Base-by-base conservation (phyloP, 345 rosid species). In the Pistacia integerrima region DNA sequence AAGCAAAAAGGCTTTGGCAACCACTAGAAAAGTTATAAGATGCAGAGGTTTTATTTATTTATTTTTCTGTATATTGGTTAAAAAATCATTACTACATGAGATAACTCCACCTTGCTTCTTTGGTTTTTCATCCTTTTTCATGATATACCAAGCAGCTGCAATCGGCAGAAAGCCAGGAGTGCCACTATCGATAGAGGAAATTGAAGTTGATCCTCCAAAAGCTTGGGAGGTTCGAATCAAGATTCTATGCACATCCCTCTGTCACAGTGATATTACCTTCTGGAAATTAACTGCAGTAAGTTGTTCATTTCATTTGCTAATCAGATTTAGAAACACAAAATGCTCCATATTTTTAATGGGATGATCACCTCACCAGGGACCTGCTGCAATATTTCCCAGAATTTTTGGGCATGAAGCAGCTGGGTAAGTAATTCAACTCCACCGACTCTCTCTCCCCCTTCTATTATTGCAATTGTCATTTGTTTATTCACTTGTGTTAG, bases 141-240 rank as follows among this genome's bases (percentile, higher is more conserved):
- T 63, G 13, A 12, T 69, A 0, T 10, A 12, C 28, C n/a, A 63
- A 54, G 46, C 85, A 88, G 96, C 94, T 68, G 97, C 93, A 30
- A 55, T 91, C n/a, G 66, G 89, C 78, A 83, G 90, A 81, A 78
- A 51, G 57, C 79, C 87, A 13, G 90, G 88, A 44, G 86, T 87
- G 78, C 71, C 89, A 2, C 82, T 89, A 57, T 82, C 77, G 66
- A 85, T 88, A 1, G 94, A 92, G 77, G 91, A 91, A 68, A 88
- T 93, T 20, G 77, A 82, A 72, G 94, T 93, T n/a, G 91, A 88
- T 38, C 90, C 94, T 54, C 96, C 97, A 3, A 81, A 79, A 86
- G 89, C 87, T 49, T 85, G 81, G 74, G 97, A 91, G 77, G 92
- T 91, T 38, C 81, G 96, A 72, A 86, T 93, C 77, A 91, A 82